phyloP scores from a whole-genome alignment of 345 rosid species.

The Sonneratia alba region DNA sequence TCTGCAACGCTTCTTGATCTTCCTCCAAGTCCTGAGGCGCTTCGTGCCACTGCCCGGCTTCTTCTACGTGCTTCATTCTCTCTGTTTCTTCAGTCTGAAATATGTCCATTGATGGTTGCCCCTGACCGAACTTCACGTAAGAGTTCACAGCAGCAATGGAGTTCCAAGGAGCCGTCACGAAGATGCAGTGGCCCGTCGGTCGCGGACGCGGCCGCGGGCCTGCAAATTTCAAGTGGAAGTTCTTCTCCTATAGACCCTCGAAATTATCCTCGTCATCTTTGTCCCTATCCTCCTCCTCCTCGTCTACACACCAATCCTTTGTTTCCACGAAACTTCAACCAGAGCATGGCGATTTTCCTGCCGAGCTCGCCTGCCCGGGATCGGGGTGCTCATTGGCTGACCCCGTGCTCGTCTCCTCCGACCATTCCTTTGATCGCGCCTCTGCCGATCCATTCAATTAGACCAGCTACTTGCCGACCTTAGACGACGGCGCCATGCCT shows the following conservation, averaged over 20 bases:
- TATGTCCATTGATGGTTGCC: no score
- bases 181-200: no score
- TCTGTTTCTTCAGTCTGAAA: no score
- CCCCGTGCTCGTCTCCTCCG: slow-evolving; percentile 86
- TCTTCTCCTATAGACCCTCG: slow-evolving; percentile 35
- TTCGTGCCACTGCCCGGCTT: no score
- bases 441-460: slow-evolving; percentile 53
- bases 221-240: slow-evolving; percentile 29
- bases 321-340: neutral
- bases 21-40: no score
- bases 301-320: no score
- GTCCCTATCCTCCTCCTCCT: neutral
- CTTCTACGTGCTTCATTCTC: no score
- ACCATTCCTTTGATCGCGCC: slow-evolving; percentile 68
- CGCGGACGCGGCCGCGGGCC: no score
- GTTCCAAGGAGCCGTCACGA: slow-evolving; percentile 30
- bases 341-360: slow-evolving; percentile 14
- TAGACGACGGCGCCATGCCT: slow-evolving; percentile 22
- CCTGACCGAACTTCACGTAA: no score
- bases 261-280: slow-evolving; percentile 13
- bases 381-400: slow-evolving; percentile 67
- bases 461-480: slow-evolving; percentile 35
- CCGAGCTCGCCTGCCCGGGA: slow-evolving; percentile 66
- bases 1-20: no score
- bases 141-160: slow-evolving; percentile 21